Evolutionary conservation across 2,329 filamentous ascomycete species (phyloP).

Genomic region (Pyricularia sp.): DNA sequence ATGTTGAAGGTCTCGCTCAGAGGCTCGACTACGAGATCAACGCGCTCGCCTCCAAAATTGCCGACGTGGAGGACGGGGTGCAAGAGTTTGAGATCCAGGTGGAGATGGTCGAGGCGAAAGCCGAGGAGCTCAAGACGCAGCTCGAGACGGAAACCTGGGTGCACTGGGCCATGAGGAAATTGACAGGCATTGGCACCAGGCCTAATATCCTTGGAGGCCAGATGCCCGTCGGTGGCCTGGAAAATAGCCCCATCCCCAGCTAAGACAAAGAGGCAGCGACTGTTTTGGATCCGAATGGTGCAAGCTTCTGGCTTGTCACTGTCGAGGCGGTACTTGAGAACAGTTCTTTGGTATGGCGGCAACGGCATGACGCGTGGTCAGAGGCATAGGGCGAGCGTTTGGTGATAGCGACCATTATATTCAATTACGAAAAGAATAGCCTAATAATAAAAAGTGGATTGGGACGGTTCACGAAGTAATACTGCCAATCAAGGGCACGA

Average conservation of each 20-base stretch:
- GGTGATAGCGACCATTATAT: neutral
- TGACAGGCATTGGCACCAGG: conserved; percentile 51
- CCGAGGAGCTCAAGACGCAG: conserved; percentile 51
- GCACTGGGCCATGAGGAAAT: conserved; percentile 52
- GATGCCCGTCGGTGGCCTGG: neutral
- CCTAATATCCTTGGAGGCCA: conserved; percentile 35
- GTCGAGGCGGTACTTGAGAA: neutral
- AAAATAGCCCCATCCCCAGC: neutral
- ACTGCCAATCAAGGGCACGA: neutral
- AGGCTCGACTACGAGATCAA: conserved; percentile 90
- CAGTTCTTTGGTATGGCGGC: neutral
- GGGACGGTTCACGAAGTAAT: neutral
- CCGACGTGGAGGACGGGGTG: conserved; percentile 80
- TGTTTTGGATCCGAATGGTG: neutral
- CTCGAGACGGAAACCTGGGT: conserved; percentile 56
- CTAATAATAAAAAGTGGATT: neutral
- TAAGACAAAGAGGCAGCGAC: neutral
- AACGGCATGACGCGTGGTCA: neutral
- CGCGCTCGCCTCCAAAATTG: conserved; percentile 66
- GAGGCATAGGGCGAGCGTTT: neutral
- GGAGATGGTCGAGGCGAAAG: conserved; percentile 55
- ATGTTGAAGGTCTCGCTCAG: conserved; percentile 71
- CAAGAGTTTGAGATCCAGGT: conserved; percentile 73
- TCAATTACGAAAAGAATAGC: neutral
- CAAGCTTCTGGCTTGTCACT: neutral